Evolutionary conservation across 225 moss, liverwort and hornwort species (phyloP).

Genomic region (Antitrichia curtipendula): DNA sequence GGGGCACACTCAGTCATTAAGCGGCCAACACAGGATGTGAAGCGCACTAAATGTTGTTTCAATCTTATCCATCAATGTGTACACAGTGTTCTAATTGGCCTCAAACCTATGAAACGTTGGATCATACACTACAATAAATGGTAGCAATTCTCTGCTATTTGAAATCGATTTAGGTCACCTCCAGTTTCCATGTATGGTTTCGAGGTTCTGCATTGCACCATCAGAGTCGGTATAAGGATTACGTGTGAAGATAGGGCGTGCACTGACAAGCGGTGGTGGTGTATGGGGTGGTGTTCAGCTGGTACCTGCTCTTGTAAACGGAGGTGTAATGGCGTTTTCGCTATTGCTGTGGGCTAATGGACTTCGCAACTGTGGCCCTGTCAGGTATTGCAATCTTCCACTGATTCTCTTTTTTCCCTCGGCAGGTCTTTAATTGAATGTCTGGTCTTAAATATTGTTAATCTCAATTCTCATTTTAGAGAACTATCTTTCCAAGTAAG

Average conservation of each 20-base stretch:
- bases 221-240: background rate
- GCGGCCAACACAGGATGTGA: background rate
- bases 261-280: constrained; percentile 1
- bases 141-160: background rate
- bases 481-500: background rate
- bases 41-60: background rate
- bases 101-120: background rate
- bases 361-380: constrained; percentile 85
- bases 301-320: constrained; percentile 67
- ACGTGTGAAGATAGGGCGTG: background rate
- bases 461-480: background rate
- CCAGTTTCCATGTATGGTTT: background rate
- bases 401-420: background rate
- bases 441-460: background rate
- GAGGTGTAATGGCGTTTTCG: constrained; percentile 68
- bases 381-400: constrained; percentile 35
- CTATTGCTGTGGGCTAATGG: constrained; percentile 84
- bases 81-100: background rate
- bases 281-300: constrained; percentile 27
- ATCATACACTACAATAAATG: background rate
- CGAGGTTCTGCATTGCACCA: background rate
- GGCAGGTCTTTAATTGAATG: background rate
- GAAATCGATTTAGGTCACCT: background rate
- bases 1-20: background rate
- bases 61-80: background rate